A percentile compares a stretch with the other conserved stretches of the same genome.
Conservation (phyloP, 2,329 filamentous ascomycete genomes). For the Exophiala sp. region DNA sequence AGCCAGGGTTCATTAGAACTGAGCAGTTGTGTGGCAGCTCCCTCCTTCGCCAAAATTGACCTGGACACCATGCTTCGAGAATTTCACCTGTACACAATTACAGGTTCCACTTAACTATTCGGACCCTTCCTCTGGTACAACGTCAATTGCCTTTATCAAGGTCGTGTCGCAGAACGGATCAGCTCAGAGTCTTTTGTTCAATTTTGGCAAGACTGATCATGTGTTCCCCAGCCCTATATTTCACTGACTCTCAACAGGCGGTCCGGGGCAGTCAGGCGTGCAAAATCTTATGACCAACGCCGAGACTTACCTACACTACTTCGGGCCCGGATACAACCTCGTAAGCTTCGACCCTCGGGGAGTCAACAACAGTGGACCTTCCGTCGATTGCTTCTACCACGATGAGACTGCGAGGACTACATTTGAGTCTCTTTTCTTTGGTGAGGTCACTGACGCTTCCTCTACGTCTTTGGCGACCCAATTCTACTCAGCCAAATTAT, state of each 20-base stretch:
- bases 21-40: not conserved
- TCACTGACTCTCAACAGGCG: not conserved
- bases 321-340: not conserved
- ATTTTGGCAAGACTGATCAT: not conserved
- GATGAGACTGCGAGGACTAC: not conserved
- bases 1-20: not conserved
- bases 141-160: not conserved
- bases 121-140: not conserved
- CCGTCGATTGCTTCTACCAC: not conserved
- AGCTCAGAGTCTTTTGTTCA: not conserved
- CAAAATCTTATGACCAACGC: not conserved
- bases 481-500: slow-evolving; percentile 15
- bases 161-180: not conserved
- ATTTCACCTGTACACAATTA: not conserved
- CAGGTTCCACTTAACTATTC: not conserved
- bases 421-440: not conserved
- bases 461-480: slow-evolving; percentile 16
- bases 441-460: slow-evolving; percentile 17
- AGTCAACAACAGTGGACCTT: not conserved
- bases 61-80: not conserved
- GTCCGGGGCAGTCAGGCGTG: not conserved
- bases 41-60: not conserved
- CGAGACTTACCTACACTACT: not conserved
- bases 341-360: not conserved
- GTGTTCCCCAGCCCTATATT: not conserved